Percentiles rank a stretch among this genome's conserved stretches.
Evolutionary conservation across 176 grass and related monocot species (phyloP).

Genomic region (Triticum dicoccoides): DNA sequence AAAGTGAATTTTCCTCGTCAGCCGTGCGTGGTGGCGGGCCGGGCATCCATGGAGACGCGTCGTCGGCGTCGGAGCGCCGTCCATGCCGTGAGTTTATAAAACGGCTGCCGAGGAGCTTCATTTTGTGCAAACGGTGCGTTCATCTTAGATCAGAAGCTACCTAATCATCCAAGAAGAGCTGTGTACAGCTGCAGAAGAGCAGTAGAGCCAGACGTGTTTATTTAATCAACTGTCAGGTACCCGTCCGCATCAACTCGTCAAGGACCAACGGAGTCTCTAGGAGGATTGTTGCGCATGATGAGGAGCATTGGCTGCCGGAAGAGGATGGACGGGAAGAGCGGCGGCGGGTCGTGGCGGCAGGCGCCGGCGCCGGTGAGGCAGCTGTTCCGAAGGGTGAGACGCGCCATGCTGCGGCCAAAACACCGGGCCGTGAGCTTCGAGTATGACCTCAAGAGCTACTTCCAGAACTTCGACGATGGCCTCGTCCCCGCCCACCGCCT

Average conservation of each 20-base stretch:
- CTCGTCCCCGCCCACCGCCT: not conserved
- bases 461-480: conserved; percentile 41
- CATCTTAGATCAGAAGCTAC: not conserved
- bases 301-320: not conserved
- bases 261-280: not conserved
- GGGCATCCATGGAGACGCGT: not conserved
- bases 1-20: not conserved
- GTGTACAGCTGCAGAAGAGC: too few relatives aligned
- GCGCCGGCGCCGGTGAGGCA: conserved; percentile 7
- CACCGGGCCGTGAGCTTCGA: not conserved
- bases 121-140: not conserved
- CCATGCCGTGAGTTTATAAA: not conserved
- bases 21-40: not conserved
- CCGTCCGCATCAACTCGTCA: not conserved
- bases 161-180: not conserved
- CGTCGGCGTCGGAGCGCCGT: not conserved
- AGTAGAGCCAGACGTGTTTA: too few relatives aligned
- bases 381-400: conserved; percentile 30
- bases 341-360: not conserved
- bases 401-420: not conserved
- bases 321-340: not conserved
- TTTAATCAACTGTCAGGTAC: not conserved
- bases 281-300: not conserved
- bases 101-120: not conserved
- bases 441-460: conserved; percentile 39